phyloP scores from a whole-genome alignment of 768 basidiomycete species.

The Amanita thiersii region DNA sequence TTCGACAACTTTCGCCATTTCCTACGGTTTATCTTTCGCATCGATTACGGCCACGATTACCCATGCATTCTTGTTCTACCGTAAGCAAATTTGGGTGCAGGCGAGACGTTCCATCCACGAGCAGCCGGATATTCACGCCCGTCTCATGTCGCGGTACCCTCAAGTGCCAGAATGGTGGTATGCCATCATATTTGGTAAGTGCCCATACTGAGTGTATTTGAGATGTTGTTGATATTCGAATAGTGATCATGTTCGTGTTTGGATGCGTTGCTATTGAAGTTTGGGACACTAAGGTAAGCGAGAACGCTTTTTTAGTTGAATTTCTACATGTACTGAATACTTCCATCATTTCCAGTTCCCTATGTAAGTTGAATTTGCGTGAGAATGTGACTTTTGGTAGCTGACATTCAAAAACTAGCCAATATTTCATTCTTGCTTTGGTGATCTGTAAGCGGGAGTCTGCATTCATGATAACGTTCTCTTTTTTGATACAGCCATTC shows the following conservation, averaged over 20 bases:
- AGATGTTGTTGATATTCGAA: conserved; percentile 1
- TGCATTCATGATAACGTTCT: background rate
- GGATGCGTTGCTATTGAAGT: conserved; percentile 64
- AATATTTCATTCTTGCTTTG: conserved; percentile 61
- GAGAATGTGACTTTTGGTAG: background rate
- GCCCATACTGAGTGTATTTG: conserved; percentile 16
- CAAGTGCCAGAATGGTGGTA: conserved; percentile 90
- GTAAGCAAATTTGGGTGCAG: conserved; percentile 72
- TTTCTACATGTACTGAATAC: conserved; percentile 3
- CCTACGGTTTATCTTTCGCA: conserved; percentile 80
- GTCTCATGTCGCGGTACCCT: conserved; percentile 68
- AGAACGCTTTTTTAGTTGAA: no score
- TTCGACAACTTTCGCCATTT: conserved; percentile 66
- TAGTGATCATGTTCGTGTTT: conserved; percentile 56
- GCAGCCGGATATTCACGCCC: conserved; percentile 79
- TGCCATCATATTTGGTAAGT: conserved; percentile 48
- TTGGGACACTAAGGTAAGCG: conserved; percentile 50
- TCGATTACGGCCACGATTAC: conserved; percentile 67
- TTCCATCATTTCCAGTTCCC: conserved; percentile 38
- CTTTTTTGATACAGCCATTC: background rate
- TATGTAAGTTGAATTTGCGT: conserved; percentile 40
- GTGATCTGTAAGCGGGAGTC: conserved; percentile 34
- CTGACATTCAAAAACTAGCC: conserved; percentile 14
- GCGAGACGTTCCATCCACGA: conserved; percentile 63
- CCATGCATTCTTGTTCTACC: conserved; percentile 67